Evolutionary conservation across 2,329 filamentous ascomycete genomes (phyloP).

Genomic region (Diaporthe destruens): DNA sequence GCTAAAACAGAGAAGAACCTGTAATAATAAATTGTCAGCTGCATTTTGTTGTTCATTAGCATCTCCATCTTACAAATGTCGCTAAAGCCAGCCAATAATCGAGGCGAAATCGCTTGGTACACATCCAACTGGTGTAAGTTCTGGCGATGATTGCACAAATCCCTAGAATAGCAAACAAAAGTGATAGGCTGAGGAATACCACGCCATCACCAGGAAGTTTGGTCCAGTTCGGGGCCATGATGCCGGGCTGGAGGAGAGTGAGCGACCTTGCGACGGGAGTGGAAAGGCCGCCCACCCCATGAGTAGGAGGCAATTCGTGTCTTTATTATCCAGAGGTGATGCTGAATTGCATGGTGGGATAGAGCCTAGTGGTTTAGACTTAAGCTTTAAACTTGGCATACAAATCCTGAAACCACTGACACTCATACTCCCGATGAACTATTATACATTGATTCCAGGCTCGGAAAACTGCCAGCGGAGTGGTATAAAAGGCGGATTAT

Average conservation of each 20-base stretch:
- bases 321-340: not conserved
- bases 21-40: conserved; percentile 17
- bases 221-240: conserved; percentile 25
- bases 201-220: conserved; percentile 16
- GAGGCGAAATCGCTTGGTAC: conserved; percentile 11
- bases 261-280: not conserved
- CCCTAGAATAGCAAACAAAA: not conserved
- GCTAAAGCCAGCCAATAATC: conserved; percentile 24
- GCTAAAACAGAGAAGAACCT: conserved; percentile 17
- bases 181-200: not conserved
- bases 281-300: too few relatives aligned
- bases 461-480: not conserved
- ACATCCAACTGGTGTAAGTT: conserved; percentile 11
- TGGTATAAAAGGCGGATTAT: not conserved
- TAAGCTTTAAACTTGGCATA: conserved; percentile 14
- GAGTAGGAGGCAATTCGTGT: not conserved
- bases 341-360: not conserved
- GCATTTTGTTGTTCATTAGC: too few relatives aligned
- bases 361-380: not conserved
- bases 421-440: conserved; percentile 17
- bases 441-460: not conserved
- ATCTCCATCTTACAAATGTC: conserved; percentile 6
- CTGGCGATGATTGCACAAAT: conserved; percentile 2
- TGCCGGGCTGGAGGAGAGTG: not conserved
- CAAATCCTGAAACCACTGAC: conserved; percentile 16